phyloP scores from a whole-genome alignment of 2,329 filamentous ascomycete species.

The Amylocarpus encephaloides region DNA sequence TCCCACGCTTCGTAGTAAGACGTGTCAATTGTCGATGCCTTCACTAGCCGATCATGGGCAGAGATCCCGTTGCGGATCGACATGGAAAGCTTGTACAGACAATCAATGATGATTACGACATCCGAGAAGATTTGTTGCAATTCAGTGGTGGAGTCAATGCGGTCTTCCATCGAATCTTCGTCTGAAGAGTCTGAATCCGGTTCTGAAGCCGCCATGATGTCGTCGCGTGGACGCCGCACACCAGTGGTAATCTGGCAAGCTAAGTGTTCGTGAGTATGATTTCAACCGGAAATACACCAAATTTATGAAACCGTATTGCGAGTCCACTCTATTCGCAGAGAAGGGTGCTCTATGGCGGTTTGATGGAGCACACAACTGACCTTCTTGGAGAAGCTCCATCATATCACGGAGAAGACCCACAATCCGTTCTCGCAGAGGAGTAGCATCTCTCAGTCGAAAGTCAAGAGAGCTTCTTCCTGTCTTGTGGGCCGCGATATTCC shows the following conservation, averaged over 20 bases:
- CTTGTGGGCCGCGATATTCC: conserved; percentile 9
- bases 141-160: not conserved
- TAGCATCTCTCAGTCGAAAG: conserved; percentile 7
- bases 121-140: conserved; percentile 1
- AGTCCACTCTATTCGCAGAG: not conserved
- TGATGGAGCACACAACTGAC: not conserved
- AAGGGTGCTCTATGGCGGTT: not conserved
- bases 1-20: conserved; percentile 1
- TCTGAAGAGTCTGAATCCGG: not conserved
- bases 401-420: conserved; percentile 1
- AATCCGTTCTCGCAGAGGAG: conserved; percentile 1
- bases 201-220: not conserved
- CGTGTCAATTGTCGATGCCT: not conserved
- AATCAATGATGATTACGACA: not conserved
- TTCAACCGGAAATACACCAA: not conserved
- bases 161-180: not conserved
- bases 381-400: conserved; percentile 2
- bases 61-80: conserved; percentile 1
- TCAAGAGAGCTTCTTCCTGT: conserved; percentile 5
- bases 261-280: not conserved
- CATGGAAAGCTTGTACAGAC: conserved; percentile 8
- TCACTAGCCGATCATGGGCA: not conserved
- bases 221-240: not conserved
- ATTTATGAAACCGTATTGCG: not conserved
- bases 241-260: not conserved